phyloP scores from a whole-genome alignment of 1,284 basidiomycete species.

The Rhodotorula sp. region DNA sequence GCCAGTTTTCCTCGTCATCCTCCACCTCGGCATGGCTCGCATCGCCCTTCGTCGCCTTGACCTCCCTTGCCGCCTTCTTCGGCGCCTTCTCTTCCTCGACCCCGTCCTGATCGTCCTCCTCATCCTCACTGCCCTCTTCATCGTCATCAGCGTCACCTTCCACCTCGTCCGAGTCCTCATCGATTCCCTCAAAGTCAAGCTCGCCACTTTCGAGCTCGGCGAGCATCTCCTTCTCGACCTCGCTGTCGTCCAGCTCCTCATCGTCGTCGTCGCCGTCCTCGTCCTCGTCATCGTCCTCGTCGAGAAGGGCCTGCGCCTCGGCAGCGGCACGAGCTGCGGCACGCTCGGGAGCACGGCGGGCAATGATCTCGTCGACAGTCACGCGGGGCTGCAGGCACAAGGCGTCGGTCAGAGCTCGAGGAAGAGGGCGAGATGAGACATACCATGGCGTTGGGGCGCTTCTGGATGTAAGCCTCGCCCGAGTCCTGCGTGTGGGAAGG shows the following conservation, averaged over 20 bases:
- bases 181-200: slow-evolving; percentile 24
- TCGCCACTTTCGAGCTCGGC: slow-evolving; percentile 46
- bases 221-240: slow-evolving; percentile 42
- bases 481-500: slow-evolving; percentile 32
- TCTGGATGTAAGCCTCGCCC: slow-evolving; percentile 45
- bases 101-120: slow-evolving; percentile 46
- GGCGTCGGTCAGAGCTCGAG: slow-evolving; percentile 22
- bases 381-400: slow-evolving; percentile 64
- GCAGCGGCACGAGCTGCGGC: slow-evolving; percentile 37
- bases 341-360: slow-evolving; percentile 60
- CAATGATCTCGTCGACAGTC: slow-evolving; percentile 89
- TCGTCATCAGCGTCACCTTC: slow-evolving; percentile 41
- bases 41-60: slow-evolving; percentile 3
- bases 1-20: slow-evolving; percentile 44
- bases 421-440: background rate
- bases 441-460: slow-evolving; percentile 57
- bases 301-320: slow-evolving; percentile 55
- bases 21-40: slow-evolving; percentile 38
- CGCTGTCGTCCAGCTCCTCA: slow-evolving; percentile 38
- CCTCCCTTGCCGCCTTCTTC: slow-evolving; percentile 45
- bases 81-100: slow-evolving; percentile 50
- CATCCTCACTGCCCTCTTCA: slow-evolving; percentile 34
- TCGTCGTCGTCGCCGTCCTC: slow-evolving; percentile 59
- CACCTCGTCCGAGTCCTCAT: slow-evolving; percentile 21
- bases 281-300: slow-evolving; percentile 50